phyloP scores from a whole-genome alignment of 1,284 basidiomycete species.

The Marasmius sp. region DNA sequence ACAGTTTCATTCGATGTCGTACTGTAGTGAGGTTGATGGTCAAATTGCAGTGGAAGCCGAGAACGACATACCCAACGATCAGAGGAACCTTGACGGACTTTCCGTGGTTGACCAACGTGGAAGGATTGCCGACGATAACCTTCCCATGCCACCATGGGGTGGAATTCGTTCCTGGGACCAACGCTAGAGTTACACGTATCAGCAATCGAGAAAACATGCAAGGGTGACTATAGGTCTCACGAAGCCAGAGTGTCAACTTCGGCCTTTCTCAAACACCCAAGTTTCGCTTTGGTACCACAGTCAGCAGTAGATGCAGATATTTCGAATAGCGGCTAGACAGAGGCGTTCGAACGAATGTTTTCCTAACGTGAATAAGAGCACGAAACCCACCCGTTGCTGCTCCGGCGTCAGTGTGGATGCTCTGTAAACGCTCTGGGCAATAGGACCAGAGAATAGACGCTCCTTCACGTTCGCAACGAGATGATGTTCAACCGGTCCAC shows the following conservation, averaged over 20 bases:
- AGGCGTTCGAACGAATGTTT: slow-evolving; percentile 4
- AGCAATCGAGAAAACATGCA: neutral
- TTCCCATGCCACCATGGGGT: slow-evolving; percentile 50
- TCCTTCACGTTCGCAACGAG: slow-evolving; percentile 43
- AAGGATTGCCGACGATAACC: slow-evolving; percentile 48
- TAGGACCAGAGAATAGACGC: slow-evolving; percentile 48
- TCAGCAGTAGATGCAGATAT: slow-evolving; percentile 48
- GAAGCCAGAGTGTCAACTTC: slow-evolving; percentile 45
- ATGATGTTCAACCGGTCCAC: slow-evolving; percentile 53
- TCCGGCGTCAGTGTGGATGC: slow-evolving; percentile 46
- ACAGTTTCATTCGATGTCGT: slow-evolving; percentile 13
- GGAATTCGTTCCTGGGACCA: slow-evolving; percentile 40
- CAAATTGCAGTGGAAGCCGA: neutral
- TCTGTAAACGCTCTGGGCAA: slow-evolving; percentile 61
- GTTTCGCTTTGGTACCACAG: slow-evolving; percentile 36
- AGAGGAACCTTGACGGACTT: slow-evolving; percentile 50
- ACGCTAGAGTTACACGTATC: slow-evolving; percentile 18
- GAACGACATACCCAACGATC: slow-evolving; percentile 51
- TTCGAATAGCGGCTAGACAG: slow-evolving; percentile 46
- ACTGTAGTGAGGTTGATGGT: neutral
- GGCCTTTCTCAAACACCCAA: slow-evolving; percentile 49
- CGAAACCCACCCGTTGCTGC: slow-evolving; percentile 43
- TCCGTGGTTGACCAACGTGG: slow-evolving; percentile 40
- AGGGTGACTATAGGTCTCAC: slow-evolving; percentile 6
- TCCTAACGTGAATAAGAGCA: neutral